Conservation (phyloP, 2,329 filamentous ascomycete genomes). For the Trichophyton verrucosum region DNA sequence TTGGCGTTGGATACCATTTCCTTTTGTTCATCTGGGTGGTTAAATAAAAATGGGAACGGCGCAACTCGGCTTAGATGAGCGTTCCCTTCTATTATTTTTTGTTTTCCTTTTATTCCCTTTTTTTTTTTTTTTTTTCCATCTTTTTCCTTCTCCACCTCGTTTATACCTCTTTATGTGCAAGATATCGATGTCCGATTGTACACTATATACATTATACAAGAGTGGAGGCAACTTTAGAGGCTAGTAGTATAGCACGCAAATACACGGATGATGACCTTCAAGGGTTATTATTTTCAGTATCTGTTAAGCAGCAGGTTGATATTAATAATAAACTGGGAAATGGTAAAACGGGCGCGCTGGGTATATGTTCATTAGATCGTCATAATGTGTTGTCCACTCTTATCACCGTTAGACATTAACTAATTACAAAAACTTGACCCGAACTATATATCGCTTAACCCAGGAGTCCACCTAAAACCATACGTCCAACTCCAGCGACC, state of each 20-base stretch:
- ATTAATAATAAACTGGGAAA: too few relatives aligned
- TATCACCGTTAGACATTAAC: not conserved
- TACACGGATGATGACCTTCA: not conserved
- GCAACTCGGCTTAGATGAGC: not conserved
- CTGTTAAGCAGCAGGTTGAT: too few relatives aligned
- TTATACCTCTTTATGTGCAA: not conserved
- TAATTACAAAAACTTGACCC: not conserved
- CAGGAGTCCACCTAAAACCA: constrained; percentile 80
- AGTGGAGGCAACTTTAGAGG: not conserved
- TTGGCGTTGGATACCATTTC: constrained; percentile 2
- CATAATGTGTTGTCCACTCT: not conserved
- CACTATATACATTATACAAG: not conserved
- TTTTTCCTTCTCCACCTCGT: not conserved
- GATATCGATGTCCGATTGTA: not conserved
- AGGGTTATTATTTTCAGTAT: not conserved
- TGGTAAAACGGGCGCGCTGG: too few relatives aligned
- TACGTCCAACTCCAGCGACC: constrained; percentile 71
- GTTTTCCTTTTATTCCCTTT: too few relatives aligned
- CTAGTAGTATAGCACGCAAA: not conserved
- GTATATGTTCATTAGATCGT: not conserved
- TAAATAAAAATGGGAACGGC: constrained; percentile 2
- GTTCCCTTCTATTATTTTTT: not conserved
- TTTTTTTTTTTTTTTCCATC: not conserved
- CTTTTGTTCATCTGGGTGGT: not conserved
- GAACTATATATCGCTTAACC: constrained; percentile 17